Percentiles rank a stretch among this genome's conserved stretches.
phyloP scores from a whole-genome alignment of 2,329 filamentous ascomycete genomes.

The Colletotrichum paranaense region DNA sequence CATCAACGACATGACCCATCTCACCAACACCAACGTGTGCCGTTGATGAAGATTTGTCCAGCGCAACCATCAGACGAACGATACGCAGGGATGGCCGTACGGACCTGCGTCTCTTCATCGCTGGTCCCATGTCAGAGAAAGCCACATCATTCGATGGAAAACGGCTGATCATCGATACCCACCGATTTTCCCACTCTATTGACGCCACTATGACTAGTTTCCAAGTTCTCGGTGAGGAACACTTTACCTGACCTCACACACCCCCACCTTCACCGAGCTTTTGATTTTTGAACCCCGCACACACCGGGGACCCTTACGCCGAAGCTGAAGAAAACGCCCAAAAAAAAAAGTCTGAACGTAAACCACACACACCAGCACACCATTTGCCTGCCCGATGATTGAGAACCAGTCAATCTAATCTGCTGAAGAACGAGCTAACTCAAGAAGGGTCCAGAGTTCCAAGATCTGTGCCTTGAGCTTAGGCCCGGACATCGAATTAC shows the following conservation, averaged over 20 bases:
- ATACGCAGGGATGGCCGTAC: neutral
- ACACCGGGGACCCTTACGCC: neutral
- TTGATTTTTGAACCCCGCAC: slow-evolving; percentile 27
- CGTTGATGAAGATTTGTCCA: neutral
- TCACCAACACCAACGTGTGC: neutral
- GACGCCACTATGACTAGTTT: slow-evolving; percentile 4
- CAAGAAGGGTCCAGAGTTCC: neutral
- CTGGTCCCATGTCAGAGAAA: neutral
- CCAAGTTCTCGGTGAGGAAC: slow-evolving; percentile 2
- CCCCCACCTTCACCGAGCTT: slow-evolving; percentile 21
- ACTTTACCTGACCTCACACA: neutral
- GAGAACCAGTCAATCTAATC: neutral
- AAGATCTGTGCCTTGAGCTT: neutral
- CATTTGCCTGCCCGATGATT: neutral
- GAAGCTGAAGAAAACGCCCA: neutral
- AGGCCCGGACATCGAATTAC: neutral
- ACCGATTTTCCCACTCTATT: neutral
- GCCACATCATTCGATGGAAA: neutral
- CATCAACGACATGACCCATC: neutral
- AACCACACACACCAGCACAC: neutral
- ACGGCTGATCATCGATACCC: neutral
- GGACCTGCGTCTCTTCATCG: slow-evolving; percentile 4
- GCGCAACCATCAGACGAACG: neutral
- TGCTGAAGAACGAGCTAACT: neutral
- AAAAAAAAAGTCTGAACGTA: slow-evolving; percentile 9